Evolutionary conservation across 768 basidiomycete species (phyloP).

Genomic region (Infundibulicybe gibba): DNA sequence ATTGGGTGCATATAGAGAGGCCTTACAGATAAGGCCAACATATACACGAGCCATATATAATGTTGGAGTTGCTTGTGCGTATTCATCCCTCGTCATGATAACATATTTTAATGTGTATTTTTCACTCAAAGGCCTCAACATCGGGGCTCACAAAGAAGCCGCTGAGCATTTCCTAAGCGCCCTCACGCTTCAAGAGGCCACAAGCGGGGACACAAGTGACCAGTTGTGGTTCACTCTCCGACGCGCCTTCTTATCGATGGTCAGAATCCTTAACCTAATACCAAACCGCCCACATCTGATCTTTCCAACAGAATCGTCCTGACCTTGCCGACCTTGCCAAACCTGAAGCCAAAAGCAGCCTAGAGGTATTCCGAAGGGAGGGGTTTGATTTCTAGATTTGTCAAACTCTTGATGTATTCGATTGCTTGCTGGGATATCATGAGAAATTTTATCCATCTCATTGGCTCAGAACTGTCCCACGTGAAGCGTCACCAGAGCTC

Average conservation of each 20-base stretch:
- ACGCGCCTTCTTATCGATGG: conserved; percentile 80
- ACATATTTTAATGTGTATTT: background rate
- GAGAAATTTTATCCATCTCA: conserved; percentile 8
- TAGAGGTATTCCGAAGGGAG: conserved; percentile 73
- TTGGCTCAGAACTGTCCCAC: conserved; percentile 15
- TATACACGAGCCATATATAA: conserved; percentile 98
- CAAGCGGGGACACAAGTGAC: conserved; percentile 68
- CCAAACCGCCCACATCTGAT: background rate
- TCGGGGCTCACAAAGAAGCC: conserved; percentile 92
- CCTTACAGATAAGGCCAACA: conserved; percentile 85
- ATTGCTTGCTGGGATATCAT: conserved; percentile 1
- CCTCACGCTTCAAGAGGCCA: conserved; percentile 70
- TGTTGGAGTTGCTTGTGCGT: conserved; percentile 94
- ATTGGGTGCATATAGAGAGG: conserved; percentile 84
- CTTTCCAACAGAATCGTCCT: conserved; percentile 53
- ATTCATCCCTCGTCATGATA: background rate
- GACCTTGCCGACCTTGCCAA: conserved; percentile 81
- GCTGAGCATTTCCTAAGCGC: conserved; percentile 94
- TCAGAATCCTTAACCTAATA: conserved; percentile 23
- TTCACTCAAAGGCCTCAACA: conserved; percentile 80
- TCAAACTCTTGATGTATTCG: conserved; percentile 3
- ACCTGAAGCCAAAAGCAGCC: conserved; percentile 52
- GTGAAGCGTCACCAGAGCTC: conserved; percentile 7
- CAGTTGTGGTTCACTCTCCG: conserved; percentile 90
- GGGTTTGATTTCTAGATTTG: conserved; percentile 82